Evolutionary conservation across 208 protist genomes (phyloP).

Genomic region (Leishmania guyanensis): DNA sequence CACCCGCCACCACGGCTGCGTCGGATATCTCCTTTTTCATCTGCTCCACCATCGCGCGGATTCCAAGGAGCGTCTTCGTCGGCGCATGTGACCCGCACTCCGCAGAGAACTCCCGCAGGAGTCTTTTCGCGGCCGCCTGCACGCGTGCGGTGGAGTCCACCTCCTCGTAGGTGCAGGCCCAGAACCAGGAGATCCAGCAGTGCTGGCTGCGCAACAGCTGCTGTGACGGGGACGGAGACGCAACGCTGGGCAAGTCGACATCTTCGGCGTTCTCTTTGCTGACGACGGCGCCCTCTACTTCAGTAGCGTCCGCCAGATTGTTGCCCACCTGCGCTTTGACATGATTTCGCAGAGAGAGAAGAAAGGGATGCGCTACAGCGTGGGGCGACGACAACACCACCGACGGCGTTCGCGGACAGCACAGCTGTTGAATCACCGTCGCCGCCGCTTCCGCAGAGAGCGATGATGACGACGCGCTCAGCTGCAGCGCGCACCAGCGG

Average conservation of each 20-base stretch:
- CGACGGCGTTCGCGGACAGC: not conserved
- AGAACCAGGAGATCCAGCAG: slow-evolving; percentile 90
- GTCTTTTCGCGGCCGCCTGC: slow-evolving; percentile 96
- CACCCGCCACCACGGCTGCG: not conserved
- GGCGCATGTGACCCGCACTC: slow-evolving; percentile 77
- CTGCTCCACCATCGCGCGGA: slow-evolving; percentile 97
- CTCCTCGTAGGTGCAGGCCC: slow-evolving; percentile 83
- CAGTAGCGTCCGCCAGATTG: not conserved
- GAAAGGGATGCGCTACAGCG: not conserved
- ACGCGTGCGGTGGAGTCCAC: slow-evolving; percentile 97
- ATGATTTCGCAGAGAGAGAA: slow-evolving; percentile 5
- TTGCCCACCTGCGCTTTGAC: not conserved
- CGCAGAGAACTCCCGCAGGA: slow-evolving; percentile 94
- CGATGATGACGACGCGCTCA: not conserved
- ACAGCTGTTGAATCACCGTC: slow-evolving; percentile 3
- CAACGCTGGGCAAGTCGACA: not conserved
- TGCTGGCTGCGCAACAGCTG: slow-evolving; percentile 1
- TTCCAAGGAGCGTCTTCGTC: slow-evolving; percentile 96
- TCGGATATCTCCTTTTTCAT: slow-evolving; percentile 9
- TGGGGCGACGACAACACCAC: not conserved
- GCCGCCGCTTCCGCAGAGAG: slow-evolving; percentile 2
- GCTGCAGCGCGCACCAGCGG: slow-evolving; percentile 44
- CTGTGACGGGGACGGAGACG: not conserved
- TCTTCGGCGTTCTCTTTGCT: not conserved
- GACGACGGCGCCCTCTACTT: not conserved